A percentile compares a stretch with the other conserved stretches of the same genome.
Conservation (phyloP, 164 flowering plant genomes). For the Magnolia officinalis region DNA sequence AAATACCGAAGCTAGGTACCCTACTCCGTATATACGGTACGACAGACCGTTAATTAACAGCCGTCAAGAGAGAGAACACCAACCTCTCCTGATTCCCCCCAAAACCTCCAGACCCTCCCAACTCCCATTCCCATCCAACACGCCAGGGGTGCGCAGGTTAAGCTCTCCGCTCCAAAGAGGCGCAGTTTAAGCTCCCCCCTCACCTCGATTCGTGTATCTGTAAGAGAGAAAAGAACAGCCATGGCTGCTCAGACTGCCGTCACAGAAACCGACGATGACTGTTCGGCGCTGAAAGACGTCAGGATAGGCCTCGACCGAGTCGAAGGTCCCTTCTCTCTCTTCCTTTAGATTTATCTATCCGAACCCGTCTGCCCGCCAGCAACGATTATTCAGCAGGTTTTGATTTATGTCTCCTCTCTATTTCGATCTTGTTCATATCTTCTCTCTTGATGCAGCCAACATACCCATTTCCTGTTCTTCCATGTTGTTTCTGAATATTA, state of each 20-base stretch:
- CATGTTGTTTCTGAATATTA: background rate
- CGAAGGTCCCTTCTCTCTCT: conserved; percentile 39
- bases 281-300: conserved; percentile 48
- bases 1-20: background rate
- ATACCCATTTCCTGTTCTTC: conserved; percentile 7
- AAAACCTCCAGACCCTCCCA: conserved; percentile 6
- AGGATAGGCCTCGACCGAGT: conserved; percentile 32
- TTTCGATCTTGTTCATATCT: background rate
- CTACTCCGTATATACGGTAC: background rate
- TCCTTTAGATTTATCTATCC: conserved; percentile 62
- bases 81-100: background rate
- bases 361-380: conserved; percentile 34
- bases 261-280: conserved; percentile 18
- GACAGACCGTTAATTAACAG: conserved; percentile 23
- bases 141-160: background rate
- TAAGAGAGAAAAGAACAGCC: background rate
- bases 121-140: background rate
- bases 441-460: background rate
- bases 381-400: conserved; percentile 55
- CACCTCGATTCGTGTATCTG: background rate
- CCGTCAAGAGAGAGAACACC: conserved; percentile 10
- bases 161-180: background rate
- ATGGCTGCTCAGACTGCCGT: conserved; percentile 13
- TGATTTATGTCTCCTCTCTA: background rate
- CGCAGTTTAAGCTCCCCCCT: background rate